Conservation (phyloP, 1,284 basidiomycete species). For the Cystobasidiaceae sp. region DNA sequence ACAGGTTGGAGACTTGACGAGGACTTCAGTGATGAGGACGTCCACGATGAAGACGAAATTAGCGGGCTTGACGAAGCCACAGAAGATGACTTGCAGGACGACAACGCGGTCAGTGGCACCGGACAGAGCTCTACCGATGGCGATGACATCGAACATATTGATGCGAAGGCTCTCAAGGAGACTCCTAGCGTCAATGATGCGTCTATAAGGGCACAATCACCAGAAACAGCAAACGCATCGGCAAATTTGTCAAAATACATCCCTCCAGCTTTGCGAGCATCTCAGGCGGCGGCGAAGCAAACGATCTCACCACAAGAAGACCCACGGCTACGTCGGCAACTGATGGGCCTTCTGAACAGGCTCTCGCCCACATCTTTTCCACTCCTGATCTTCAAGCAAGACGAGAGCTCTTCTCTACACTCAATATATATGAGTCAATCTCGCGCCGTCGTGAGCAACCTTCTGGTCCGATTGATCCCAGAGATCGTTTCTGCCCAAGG, state of each 20-base stretch:
- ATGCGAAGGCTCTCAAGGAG: too few species aligned
- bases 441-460: constrained; percentile 78
- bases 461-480: constrained; percentile 71
- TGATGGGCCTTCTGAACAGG: constrained; percentile 52
- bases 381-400: constrained; percentile 55
- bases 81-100: too few species aligned
- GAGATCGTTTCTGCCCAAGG: constrained; percentile 76
- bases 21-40: too few species aligned
- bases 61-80: background rate
- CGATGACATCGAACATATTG: too few species aligned
- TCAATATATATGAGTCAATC: constrained; percentile 70
- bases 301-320: constrained; percentile 26
- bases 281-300: constrained; percentile 37
- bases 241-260: constrained; percentile 53
- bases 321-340: constrained; percentile 62
- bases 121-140: too few species aligned
- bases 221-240: too few species aligned
- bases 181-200: too few species aligned
- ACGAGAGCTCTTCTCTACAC: constrained; percentile 58
- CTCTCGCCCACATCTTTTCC: constrained; percentile 60
- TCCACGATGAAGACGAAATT: constrained; percentile 27
- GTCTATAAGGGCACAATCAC: too few species aligned
- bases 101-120: too few species aligned
- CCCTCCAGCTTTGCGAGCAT: constrained; percentile 52
- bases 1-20: too few species aligned